Conservation (phyloP, 495 filamentous ascomycete genomes). For the Lepraria neglecta region DNA sequence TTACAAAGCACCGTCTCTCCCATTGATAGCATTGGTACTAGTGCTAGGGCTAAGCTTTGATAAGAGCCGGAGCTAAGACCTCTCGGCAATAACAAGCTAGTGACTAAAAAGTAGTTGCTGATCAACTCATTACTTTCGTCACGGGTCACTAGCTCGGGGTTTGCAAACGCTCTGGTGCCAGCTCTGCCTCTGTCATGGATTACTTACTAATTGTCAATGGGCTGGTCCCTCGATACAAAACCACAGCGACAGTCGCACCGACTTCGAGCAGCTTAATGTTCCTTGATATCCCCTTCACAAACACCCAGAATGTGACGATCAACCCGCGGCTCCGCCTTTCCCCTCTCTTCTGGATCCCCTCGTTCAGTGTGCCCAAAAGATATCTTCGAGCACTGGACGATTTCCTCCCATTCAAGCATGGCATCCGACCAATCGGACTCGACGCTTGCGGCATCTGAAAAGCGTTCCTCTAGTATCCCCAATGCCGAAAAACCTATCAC, state of each 20-base stretch:
- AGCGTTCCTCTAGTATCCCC: background rate
- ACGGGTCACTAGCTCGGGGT: background rate
- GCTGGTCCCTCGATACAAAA: background rate
- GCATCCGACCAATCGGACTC: constrained; percentile 1
- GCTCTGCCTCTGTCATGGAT: background rate
- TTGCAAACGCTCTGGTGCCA: background rate
- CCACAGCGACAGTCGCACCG: no score
- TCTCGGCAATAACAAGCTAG: constrained; percentile 4
- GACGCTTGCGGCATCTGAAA: constrained; percentile 9
- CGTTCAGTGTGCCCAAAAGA: background rate
- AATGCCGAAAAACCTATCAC: background rate
- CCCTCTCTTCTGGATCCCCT: background rate
- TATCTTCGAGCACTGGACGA: background rate
- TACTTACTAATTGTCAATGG: background rate
- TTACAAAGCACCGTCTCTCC: no score
- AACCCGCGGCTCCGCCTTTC: background rate
- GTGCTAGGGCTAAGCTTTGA: background rate
- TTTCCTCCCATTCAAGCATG: background rate
- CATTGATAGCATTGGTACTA: background rate
- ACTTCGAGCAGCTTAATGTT: background rate
- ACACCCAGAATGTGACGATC: background rate
- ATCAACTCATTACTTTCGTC: background rate
- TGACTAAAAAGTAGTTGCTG: background rate
- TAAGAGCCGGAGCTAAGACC: constrained; percentile 3
- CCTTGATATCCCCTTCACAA: background rate